phyloP scores from a whole-genome alignment of 106 monocot species.

The Hemerocallis citrina region DNA sequence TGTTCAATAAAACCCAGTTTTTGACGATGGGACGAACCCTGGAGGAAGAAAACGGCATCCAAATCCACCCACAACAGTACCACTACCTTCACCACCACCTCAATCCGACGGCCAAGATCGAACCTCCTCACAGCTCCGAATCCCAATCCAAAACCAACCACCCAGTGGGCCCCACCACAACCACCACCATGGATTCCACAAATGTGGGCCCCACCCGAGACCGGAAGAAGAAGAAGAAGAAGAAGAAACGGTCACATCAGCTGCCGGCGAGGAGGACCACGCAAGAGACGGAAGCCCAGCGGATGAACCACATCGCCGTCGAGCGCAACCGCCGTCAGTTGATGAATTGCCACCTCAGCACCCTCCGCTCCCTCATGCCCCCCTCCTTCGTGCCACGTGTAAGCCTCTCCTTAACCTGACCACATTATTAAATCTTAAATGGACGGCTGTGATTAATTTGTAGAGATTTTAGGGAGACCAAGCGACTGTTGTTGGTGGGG shows the following conservation, averaged over 20 bases:
- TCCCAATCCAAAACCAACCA: too few species aligned
- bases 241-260: constrained; percentile 10
- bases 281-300: constrained; percentile 72
- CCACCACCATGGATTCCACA: constrained; percentile 10
- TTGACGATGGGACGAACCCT: too few species aligned
- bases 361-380: constrained; percentile 77
- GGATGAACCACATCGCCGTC: constrained; percentile 84
- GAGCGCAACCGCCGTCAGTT: constrained; percentile 84
- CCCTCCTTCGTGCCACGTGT: constrained; percentile 65
- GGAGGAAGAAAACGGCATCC: too few species aligned
- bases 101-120: too few species aligned
- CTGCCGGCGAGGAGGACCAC: constrained; percentile 23
- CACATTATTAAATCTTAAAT: background rate
- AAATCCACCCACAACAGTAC: too few species aligned
- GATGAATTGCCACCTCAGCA: constrained; percentile 75
- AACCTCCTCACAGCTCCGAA: too few species aligned
- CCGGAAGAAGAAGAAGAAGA: constrained; percentile 27
- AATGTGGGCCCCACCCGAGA: background rate
- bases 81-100: too few species aligned
- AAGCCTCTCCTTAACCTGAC: too few species aligned
- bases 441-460: background rate
- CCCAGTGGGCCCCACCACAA: too few species aligned
- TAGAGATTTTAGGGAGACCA: constrained; percentile 65
- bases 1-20: too few species aligned
- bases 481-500: constrained; percentile 72